Evolutionary conservation across 176 grass and related monocot species (phyloP).

Genomic region (Ampelocalamus luodianensis): DNA sequence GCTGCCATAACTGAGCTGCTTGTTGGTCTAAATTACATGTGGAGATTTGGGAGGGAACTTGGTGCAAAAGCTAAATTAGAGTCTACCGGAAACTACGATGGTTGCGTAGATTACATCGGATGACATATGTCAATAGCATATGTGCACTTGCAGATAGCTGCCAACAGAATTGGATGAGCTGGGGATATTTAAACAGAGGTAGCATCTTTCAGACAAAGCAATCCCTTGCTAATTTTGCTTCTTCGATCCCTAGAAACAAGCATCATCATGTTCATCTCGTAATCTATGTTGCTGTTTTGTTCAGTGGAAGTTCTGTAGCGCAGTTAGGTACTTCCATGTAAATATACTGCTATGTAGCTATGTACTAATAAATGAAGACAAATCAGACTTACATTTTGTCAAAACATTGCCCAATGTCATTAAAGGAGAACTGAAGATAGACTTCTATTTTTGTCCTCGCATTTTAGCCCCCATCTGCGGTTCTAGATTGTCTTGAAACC

Average conservation of each 20-base stretch:
- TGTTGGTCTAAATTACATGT: conserved; percentile 70
- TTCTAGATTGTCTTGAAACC: neutral
- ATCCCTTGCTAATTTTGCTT: conserved; percentile 34
- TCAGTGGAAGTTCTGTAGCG: neutral
- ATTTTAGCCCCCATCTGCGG: neutral
- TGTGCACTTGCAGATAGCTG: no score
- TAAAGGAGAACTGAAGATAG: neutral
- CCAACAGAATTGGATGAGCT: no score
- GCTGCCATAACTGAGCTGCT: conserved; percentile 71
- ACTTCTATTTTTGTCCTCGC: neutral
- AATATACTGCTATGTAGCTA: no score
- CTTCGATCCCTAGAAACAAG: neutral
- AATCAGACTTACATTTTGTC: neutral
- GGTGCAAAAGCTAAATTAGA: conserved; percentile 37
- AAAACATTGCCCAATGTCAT: neutral
- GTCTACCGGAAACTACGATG: conserved; percentile 40
- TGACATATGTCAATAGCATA: no score
- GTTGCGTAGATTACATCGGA: conserved; percentile 13
- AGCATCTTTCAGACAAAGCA: no score
- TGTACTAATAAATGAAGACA: conserved; percentile 23
- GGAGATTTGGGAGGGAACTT: conserved; percentile 56
- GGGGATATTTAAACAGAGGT: no score
- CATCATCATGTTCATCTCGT: conserved; percentile 13
- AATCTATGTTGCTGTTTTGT: conserved; percentile 9
- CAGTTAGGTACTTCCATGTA: neutral